Evolutionary conservation across 2,329 filamentous ascomycete species (phyloP), one percentile per base, ranked within the genome.

Genomic region (Metarhizium robertsii): DNA sequence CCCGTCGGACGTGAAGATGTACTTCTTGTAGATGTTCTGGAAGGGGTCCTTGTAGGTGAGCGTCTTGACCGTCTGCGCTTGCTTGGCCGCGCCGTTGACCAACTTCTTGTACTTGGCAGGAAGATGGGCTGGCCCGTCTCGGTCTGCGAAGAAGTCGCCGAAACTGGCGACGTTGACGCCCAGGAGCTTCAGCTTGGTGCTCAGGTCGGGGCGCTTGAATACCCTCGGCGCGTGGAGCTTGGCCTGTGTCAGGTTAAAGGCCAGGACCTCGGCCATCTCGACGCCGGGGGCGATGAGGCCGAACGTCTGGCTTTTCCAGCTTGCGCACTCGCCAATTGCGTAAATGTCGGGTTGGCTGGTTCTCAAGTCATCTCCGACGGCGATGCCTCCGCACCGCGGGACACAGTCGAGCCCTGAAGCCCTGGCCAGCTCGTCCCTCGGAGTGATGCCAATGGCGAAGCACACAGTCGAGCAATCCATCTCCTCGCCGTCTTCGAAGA

Each of bases 81-180:
- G 11, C 16, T 32, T 16, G 32, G 36, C 25, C 29, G 36, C 47
- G 2, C 45, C 56, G n/a, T 59, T 59, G 52, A 53, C 34, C 42
- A 43, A 61, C 54, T 62, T 69, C 57, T 66, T 77, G 3, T 72
- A 77, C 58, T 79, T 79, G 3, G 79, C 77, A 0, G 89, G 90
- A n/a, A 92, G 73, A 50, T 84, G 78, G 60, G 86, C 87, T 0
- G 90, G 89, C 0, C 90, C 90, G 65, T 95, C 88, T 34, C 88
- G 77, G 63, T 96, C 91, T 0, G 91, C 91, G 61, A 96, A 96
- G 75, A 92, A 96, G 67, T 96, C 92, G 0, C 92, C 91, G 66
- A 96, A 96, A 65, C 88, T 94, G 18, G 92, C 92, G 4, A 96
- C 92, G 61, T 96, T 89, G 8, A 96, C 90, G 0, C 91, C 91